A percentile compares a stretch with the other conserved stretches of the same genome.
Conservation (phyloP, 495 filamentous ascomycete genomes). For the Echria macrotheca region DNA sequence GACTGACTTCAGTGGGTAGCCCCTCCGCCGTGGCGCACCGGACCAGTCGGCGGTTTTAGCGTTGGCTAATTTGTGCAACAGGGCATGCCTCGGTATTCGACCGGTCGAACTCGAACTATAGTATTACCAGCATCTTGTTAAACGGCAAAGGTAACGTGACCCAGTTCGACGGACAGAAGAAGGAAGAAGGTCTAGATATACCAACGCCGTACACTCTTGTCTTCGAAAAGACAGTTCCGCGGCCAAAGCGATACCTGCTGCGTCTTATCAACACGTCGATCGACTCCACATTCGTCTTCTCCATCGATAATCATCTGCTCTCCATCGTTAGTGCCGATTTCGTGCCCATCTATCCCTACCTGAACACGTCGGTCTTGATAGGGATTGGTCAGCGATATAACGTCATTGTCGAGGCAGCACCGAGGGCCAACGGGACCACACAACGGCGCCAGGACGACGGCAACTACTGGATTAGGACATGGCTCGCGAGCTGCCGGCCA, state of each 20-base stretch:
- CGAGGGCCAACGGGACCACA: constrained; percentile 44
- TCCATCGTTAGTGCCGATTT: constrained; percentile 43
- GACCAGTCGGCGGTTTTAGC: neutral
- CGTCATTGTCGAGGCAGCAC: constrained; percentile 56
- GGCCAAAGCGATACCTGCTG: constrained; percentile 39
- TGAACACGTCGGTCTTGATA: constrained; percentile 37
- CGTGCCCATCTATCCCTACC: constrained; percentile 45
- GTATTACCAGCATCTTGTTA: constrained; percentile 18
- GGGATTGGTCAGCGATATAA: constrained; percentile 63
- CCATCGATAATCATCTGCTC: constrained; percentile 44
- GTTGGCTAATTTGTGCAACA: neutral
- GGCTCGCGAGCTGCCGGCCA: constrained; percentile 20
- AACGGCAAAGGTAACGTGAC: constrained; percentile 33
- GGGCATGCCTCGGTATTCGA: constrained; percentile 10
- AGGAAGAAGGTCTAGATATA: neutral
- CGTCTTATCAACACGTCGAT: constrained; percentile 46
- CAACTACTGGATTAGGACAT: constrained; percentile 11
- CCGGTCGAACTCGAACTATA: neutral
- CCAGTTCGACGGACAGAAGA: neutral
- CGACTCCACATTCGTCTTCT: constrained; percentile 22
- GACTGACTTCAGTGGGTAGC: constrained; percentile 32
- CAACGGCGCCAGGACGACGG: constrained; percentile 41
- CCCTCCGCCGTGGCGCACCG: constrained; percentile 22
- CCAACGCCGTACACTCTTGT: constrained; percentile 2
- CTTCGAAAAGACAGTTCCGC: constrained; percentile 6